phyloP scores from a whole-genome alignment of 345 rosid genomes.

The Eucalyptus caleyi region DNA sequence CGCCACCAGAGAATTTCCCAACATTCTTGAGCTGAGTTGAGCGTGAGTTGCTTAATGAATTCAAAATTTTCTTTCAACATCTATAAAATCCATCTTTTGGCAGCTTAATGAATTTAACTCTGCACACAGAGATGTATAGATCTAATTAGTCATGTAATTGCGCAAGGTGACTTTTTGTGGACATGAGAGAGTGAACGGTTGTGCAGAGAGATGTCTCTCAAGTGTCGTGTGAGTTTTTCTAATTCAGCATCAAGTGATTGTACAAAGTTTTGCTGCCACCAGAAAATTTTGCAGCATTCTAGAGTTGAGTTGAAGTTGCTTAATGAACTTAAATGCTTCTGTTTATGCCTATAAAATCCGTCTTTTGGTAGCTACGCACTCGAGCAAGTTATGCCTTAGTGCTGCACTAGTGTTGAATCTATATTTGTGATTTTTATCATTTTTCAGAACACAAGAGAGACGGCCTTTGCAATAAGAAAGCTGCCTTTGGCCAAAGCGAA shows the following conservation, averaged over 20 bases:
- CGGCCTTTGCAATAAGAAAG: slow-evolving; percentile 50
- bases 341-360: not conserved
- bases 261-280: not conserved
- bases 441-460: slow-evolving; percentile 56
- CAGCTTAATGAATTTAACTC: not conserved
- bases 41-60: not conserved
- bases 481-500: slow-evolving; percentile 48
- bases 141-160: not conserved
- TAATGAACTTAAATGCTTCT: not conserved
- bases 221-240: not conserved
- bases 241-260: not conserved
- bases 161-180: not conserved
- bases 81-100: not conserved
- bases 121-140: not conserved
- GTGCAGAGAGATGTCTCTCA: not conserved
- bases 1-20: not conserved
- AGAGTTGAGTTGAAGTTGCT: not conserved
- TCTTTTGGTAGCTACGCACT: not conserved
- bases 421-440: not conserved
- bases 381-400: not conserved
- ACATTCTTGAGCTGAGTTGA: not conserved
- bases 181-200: not conserved
- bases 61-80: not conserved
- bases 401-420: not conserved
- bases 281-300: not conserved